Base-by-base conservation (phyloP, 192 early-diverging fungal genomes). In the Thamnidium elegans region DNA sequence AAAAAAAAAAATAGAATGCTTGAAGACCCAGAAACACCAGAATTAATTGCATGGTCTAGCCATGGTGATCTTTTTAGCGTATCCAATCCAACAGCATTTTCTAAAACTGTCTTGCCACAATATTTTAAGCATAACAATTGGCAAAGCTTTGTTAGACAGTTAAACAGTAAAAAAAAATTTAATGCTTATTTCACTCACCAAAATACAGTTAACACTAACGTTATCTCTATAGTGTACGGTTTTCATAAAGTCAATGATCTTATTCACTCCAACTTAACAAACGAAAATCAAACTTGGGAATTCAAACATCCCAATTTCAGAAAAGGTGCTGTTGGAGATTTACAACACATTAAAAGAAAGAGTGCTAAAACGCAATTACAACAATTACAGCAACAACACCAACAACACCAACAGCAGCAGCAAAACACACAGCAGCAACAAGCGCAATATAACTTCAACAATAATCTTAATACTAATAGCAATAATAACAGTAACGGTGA, bases 51-150 rank as follows among this genome's bases (percentile, higher is more conserved):
- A 53, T 97, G 94, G 94, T 87, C 92, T n/a, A 72, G 74, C 13
- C 76, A 82, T 20, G 94, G 94, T 56, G 88, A 92, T 58, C 83
- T 89, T 58, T 97, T 97, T 74, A 89, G 92, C 17, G 90, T 97
- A 19, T 88, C 86, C 55, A 93, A 94, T 56, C 88, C 88, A 7
- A 90, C 88, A 13, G 91, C 90, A 58, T 90, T 96, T 63, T 87
- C 89, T 19, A 86, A 84, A 58, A 78, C 71, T 8, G 82, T 95
- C 0, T 72, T 95, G 47, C 93, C 93, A 21, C 87, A 90, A 69
- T 89, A 92, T 65, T 95, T 94, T 68, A 94, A 93, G 71, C 93
- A 95, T 73, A 92, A 90, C 73, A 93, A 94, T 78, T 94, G 89
- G 87, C 86, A 89, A 58, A 92, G 91, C 75, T 94, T 94, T 85